Evolutionary conservation across 1,284 basidiomycete species (phyloP), one percentile per base, ranked within the genome.

Genomic region (Porphyrellus sp.): DNA sequence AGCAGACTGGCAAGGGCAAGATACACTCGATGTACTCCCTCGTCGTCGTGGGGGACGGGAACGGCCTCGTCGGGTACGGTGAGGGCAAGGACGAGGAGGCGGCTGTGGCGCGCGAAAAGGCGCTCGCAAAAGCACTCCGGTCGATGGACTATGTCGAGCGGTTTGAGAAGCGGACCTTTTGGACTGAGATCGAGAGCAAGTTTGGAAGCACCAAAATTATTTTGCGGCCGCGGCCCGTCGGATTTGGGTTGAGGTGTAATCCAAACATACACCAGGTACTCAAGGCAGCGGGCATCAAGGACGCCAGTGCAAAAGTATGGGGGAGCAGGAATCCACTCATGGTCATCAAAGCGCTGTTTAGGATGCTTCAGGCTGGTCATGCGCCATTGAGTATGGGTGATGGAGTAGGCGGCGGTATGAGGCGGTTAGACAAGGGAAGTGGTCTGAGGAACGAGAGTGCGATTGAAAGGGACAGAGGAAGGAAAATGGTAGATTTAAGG

Each of bases 221-320:
- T 57, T 74, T 98, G 65, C 82, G 95, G 41, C 93, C 93, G 0
- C 80, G 96, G 48, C 95, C 96, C 12, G 86, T 93, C 53, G 95
- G 96, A 3, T 98, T 98, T 69, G 96, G 96, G 11, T 76, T 99
- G 46, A 82, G 88, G 59, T 93, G 91, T 63, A 93, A 96, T 59
- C 93, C 92, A 8, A 82, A 89, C 62, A 77, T 98, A 49, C 94
- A 98, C 72, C 81, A 86, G 62, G 80, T 99, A 47, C 81, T 95
- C 64, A 89, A 91, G 62, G 93, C 94, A 0, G 93, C 91, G 2
- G 96, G 96, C 12, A 92, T 98, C 74, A 90, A 92, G 68, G 96
- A 99, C 71, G 81, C 91, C 41, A 92, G 89, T 60, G 96, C 92
- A 25, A 95, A 95, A 71, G 91, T 98, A 37, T 90, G 92, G 82